Percentiles rank a stretch among this genome's conserved stretches.
These are phyloP conservation scores for Sarocladium brachiariae DNA, from an alignment of 2,329 filamentous ascomycete genomes.

Conservation along the genomic window DNA sequence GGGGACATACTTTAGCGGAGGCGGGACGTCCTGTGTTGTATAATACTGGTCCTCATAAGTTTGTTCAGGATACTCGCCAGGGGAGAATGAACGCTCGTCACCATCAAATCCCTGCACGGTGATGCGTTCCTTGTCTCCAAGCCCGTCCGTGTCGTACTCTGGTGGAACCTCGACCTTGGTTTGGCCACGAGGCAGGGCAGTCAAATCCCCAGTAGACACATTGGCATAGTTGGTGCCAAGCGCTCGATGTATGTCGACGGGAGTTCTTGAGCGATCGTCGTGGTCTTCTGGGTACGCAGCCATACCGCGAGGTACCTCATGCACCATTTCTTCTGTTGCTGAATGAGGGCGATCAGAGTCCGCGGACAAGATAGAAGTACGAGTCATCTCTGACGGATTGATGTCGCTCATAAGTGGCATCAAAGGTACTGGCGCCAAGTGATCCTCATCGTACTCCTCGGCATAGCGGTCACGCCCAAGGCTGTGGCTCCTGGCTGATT, in stretches of 20 bases:
- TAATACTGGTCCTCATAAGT: slow-evolving; percentile 42
- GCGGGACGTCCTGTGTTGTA: slow-evolving; percentile 55
- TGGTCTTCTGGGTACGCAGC: slow-evolving; percentile 45
- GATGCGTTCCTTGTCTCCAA: slow-evolving; percentile 33
- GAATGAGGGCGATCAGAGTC: slow-evolving; percentile 68
- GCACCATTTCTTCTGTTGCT: slow-evolving; percentile 55
- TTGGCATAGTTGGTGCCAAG: slow-evolving; percentile 64
- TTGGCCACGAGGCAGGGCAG: slow-evolving; percentile 42
- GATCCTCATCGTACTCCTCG: slow-evolving; percentile 47
- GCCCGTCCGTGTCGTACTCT: slow-evolving; percentile 42
- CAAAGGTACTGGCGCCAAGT: slow-evolving; percentile 55
- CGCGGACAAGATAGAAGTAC: slow-evolving; percentile 79
- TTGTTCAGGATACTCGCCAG: slow-evolving; percentile 30
- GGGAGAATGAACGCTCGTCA: slow-evolving; percentile 24
- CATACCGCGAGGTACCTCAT: slow-evolving; percentile 56
- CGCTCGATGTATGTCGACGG: slow-evolving; percentile 48
- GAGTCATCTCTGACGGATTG: slow-evolving; percentile 78
- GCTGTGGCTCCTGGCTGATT: slow-evolving; percentile 38
- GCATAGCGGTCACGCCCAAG: slow-evolving; percentile 37
- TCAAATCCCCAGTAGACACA: slow-evolving; percentile 52
- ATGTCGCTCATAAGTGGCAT: slow-evolving; percentile 87
- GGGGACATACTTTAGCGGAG: slow-evolving; percentile 58
- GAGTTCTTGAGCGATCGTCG: slow-evolving; percentile 26
- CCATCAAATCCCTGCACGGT: slow-evolving; percentile 32
- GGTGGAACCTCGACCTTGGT: slow-evolving; percentile 25